phyloP scores from a whole-genome alignment of 139 green algal species.

The Zygnema cylindricum region DNA sequence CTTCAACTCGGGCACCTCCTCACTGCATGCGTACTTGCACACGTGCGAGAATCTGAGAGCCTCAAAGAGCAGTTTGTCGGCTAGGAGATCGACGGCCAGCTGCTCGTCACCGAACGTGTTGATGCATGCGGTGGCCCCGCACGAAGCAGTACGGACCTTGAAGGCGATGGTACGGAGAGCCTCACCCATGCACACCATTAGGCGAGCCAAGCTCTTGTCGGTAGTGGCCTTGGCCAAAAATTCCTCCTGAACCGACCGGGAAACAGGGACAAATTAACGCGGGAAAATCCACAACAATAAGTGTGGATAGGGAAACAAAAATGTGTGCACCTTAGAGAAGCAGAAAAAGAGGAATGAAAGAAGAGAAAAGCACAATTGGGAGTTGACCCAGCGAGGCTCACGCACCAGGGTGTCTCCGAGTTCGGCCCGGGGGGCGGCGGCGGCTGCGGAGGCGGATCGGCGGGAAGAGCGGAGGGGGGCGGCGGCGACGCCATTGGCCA shows the following conservation, averaged over 20 bases:
- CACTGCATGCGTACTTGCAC: constrained; percentile 63
- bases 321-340: neutral
- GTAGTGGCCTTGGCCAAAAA: constrained; percentile 54
- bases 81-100: constrained; percentile 72
- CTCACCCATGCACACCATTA: constrained; percentile 60
- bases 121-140: constrained; percentile 61
- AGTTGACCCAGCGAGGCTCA: neutral
- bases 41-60: constrained; percentile 66
- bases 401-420: neutral
- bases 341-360: neutral
- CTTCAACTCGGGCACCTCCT: constrained; percentile 64
- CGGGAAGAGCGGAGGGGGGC: neutral
- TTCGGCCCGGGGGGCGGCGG: neutral
- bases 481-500: neutral
- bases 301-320: neutral
- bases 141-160: constrained; percentile 63
- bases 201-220: constrained; percentile 57
- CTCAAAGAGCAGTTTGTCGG: constrained; percentile 65
- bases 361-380: neutral
- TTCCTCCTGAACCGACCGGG: constrained; percentile 52
- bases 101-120: constrained; percentile 74
- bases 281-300: neutral
- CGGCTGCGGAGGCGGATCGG: neutral
- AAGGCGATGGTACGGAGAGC: constrained; percentile 62
- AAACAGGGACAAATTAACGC: neutral